Base-by-base conservation (phyloP, 202 grass and related monocot genomes). In the Alloteropsis angusta region DNA sequence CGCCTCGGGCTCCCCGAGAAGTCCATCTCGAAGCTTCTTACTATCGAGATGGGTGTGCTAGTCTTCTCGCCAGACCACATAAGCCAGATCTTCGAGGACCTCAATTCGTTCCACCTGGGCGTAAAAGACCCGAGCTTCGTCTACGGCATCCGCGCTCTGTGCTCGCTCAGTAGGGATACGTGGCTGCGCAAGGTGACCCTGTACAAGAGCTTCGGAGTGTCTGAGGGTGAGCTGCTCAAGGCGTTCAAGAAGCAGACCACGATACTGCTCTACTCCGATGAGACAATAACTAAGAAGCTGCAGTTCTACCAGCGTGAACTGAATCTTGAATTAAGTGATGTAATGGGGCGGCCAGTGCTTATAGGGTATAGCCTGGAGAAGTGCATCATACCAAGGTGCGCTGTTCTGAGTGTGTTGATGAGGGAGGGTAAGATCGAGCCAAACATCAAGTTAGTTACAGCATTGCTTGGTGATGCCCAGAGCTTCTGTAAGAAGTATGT, bases 341-440 rank as follows among this genome's bases (percentile, higher is more conserved):
- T 86, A 17, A 58, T 69, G 38, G n/a, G 2, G 2, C 6, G 7
- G 0, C 83, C 88, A 39, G 70, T 79, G 7, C 0, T 65, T 65
- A 36, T 42, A 5, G 13, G 0, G 0, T 70, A 46, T 48, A 90
- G 88, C 83, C 23, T 86, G 47, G 75, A 90, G 56, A 90, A 84
- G 75, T 66, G 16, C 43, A 80, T 72, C 56, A 18, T 84, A 21
- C 88, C 84, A 42, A 90, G 54, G 69, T 90, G 88, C 1, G 69
- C 80, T 0, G 88, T 90, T 64, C 42, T 87, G 25, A 86, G 57
- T 11, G 14, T 90, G 0, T 22, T 90, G 69, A 87, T 72, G 70
- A 87, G 57, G 62, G 58, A 87, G 57, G 80, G 84, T 42, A 84
- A 67, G 75, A 45, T 83, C 34, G 10, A 32, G 16, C 59, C 10